These are phyloP conservation scores for Ampelomyces quisqualis DNA, from an alignment of 2,329 filamentous ascomycete species.

Conservation along the genomic window DNA sequence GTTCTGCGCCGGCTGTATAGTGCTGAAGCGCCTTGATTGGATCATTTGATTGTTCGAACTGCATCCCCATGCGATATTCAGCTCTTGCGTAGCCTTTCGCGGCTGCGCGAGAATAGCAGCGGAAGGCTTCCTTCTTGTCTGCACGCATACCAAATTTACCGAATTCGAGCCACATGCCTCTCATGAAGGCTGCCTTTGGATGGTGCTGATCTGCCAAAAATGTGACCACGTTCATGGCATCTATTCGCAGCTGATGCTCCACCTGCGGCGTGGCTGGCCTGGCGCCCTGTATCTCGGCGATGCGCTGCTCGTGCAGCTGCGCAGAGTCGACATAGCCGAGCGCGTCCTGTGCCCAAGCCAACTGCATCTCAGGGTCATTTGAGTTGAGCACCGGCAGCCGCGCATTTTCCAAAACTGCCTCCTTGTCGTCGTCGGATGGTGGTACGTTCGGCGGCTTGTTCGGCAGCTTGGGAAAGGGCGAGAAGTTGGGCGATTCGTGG, in stretches of 20 bases:
- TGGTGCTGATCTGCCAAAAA: constrained; percentile 91
- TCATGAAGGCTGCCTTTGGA: constrained; percentile 90
- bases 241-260: constrained; percentile 82
- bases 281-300: constrained; percentile 58
- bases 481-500: constrained; percentile 72
- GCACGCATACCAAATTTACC: constrained; percentile 88
- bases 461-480: constrained; percentile 83
- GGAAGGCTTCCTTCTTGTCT: constrained; percentile 93
- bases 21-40: constrained; percentile 86
- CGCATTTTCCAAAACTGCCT: constrained; percentile 82
- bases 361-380: constrained; percentile 92
- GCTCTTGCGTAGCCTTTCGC: constrained; percentile 83
- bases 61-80: constrained; percentile 97
- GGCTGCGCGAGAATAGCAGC: constrained; percentile 81
- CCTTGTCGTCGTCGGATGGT: constrained; percentile 90
- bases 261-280: constrained; percentile 78
- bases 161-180: constrained; percentile 96
- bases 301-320: constrained; percentile 71
- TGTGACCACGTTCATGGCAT: constrained; percentile 87
- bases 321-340: constrained; percentile 85
- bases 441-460: constrained; percentile 83
- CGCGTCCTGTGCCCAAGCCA: constrained; percentile 94
- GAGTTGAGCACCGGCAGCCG: constrained; percentile 83
- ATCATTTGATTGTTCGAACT: constrained; percentile 94
- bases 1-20: constrained; percentile 77